Conservation (phyloP, 2,329 filamentous ascomycete species). For the Parastagonospora nodorum region DNA sequence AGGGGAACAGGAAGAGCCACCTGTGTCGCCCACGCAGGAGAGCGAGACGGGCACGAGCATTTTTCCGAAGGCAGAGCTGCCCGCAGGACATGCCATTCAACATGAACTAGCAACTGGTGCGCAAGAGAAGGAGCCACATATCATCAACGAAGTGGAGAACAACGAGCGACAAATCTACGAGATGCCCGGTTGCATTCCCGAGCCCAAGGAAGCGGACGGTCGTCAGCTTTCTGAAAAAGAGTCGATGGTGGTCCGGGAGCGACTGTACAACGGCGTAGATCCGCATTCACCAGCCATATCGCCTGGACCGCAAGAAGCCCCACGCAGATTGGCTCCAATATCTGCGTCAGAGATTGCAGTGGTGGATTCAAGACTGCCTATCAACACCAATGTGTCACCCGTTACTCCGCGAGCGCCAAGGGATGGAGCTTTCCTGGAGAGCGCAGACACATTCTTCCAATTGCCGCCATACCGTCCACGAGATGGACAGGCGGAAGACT, state of each 20-base stretch:
- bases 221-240: constrained; percentile 56
- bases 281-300: constrained; percentile 24
- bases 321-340: constrained; percentile 28
- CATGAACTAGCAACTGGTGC: constrained; percentile 18
- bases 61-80: constrained; percentile 54
- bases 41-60: constrained; percentile 35
- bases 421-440: constrained; percentile 40
- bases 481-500: constrained; percentile 34
- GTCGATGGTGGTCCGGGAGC: constrained; percentile 52
- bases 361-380: constrained; percentile 29
- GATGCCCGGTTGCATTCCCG: constrained; percentile 62
- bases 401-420: constrained; percentile 38
- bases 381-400: constrained; percentile 28
- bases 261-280: constrained; percentile 53
- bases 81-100: constrained; percentile 32
- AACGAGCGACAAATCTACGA: constrained; percentile 51
- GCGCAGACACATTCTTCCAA: constrained; percentile 38
- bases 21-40: constrained; percentile 27
- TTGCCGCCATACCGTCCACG: constrained; percentile 28
- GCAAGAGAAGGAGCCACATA: constrained; percentile 22
- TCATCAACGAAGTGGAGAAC: constrained; percentile 40
- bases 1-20: constrained; percentile 26
- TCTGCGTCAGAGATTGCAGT: constrained; percentile 35
- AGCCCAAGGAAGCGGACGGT: constrained; percentile 56
- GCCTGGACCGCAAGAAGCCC: constrained; percentile 23